Base-by-base conservation (phyloP, 2,329 filamentous ascomycete species). In the Chalaropsis ovoidea region DNA sequence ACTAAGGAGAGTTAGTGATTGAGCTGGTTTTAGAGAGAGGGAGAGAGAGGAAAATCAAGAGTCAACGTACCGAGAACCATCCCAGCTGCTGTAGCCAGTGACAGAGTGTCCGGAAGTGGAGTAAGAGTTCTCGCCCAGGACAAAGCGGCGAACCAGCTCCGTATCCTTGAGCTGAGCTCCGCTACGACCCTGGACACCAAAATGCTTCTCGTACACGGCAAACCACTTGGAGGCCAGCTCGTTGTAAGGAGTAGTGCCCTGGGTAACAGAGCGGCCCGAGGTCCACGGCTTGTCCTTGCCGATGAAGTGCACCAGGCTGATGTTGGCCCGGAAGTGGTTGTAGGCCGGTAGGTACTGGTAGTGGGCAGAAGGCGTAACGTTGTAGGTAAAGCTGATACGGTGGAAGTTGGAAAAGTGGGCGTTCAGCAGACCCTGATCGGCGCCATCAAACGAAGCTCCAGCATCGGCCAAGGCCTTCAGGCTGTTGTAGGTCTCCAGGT, bases 331-430 rank as follows among this genome's bases (percentile, higher is more conserved):
- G 75, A 95, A 95, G 79, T 97, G 90, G 69, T 86, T 85, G 76
- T 95, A 99, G 63, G 94, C 94, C 13, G 94, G 94, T 65, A 96
- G 82, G 76, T 97, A 99, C 77, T 99, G 94, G 77, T 99, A 99
- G 74, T 96, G 91, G 27, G 88, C 92, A 69, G 90, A 96, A 0
- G 94, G 94, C 0, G 94, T 99, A 75, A 94, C 94, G 75, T 99
- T 99, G 80, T 97, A 99, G 62, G 86, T 87, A 76, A 99, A 99
- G 76, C 89, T 92, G 72, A 99, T 77, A 70, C 92, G 86, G 75
- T 96, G 86, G 83, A 87, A 96, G 73, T 87, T 80, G 76, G 87
- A 82, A 77, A 94, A 99, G 76, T 97, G 88, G 81, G 95, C 92
- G 75, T 99, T 99, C 70, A 99, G 78, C 63, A 99, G 79, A 65